Percentiles rank a stretch among this genome's conserved stretches.
These are phyloP conservation scores for Mycena metata DNA, from an alignment of 768 basidiomycete genomes.

Conservation along the genomic window DNA sequence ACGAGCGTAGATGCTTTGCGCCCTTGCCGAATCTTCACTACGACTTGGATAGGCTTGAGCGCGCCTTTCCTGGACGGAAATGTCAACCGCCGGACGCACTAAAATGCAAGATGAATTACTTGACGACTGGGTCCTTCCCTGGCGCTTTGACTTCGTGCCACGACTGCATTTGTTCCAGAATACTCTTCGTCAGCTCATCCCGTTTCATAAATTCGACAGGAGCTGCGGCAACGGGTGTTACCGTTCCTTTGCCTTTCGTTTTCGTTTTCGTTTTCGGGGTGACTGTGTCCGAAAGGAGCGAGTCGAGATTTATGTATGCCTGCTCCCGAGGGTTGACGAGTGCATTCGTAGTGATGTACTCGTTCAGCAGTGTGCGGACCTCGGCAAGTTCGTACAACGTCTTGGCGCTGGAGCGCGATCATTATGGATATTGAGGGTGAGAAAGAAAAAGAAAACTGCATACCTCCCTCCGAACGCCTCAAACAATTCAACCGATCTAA, in stretches of 20 bases:
- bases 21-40: conserved; percentile 81
- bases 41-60: conserved; percentile 77
- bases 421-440: neutral
- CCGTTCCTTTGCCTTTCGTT: conserved; percentile 45
- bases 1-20: conserved; percentile 83
- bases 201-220: conserved; percentile 23
- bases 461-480: conserved; percentile 74
- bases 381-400: conserved; percentile 69
- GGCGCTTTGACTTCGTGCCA: conserved; percentile 77
- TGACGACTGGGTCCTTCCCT: conserved; percentile 68
- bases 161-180: conserved; percentile 78
- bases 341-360: conserved; percentile 71
- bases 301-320: conserved; percentile 22
- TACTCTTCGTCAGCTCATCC: conserved; percentile 12
- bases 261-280: conserved; percentile 54
- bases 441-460: conserved; percentile 41
- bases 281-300: conserved; percentile 45
- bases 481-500: conserved; percentile 69
- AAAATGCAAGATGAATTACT: conserved; percentile 55
- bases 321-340: conserved; percentile 65
- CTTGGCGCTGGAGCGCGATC: conserved; percentile 64
- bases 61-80: conserved; percentile 75
- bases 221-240: neutral
- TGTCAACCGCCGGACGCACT: conserved; percentile 14
- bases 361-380: conserved; percentile 68